These are phyloP conservation scores for Auriscalpium microsporum DNA, from an alignment of 768 basidiomycete species.

Conservation along the genomic window DNA sequence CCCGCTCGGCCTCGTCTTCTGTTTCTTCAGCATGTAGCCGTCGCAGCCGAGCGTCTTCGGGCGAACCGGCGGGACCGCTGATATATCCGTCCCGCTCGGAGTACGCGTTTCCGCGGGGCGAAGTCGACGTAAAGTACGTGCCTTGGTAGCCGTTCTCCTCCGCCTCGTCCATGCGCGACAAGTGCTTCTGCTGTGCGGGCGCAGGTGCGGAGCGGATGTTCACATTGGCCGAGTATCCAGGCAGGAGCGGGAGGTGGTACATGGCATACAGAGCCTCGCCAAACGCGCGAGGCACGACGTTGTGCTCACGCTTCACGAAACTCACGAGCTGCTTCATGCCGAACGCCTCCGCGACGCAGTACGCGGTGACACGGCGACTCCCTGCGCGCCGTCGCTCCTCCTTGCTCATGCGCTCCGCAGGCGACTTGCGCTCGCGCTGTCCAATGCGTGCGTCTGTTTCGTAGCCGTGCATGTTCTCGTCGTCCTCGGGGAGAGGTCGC, in stretches of 20 bases:
- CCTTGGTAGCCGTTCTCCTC: conserved; percentile 90
- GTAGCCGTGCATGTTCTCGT: not conserved
- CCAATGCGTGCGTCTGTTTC: not conserved
- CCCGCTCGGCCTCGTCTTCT: not conserved
- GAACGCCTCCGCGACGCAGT: conserved; percentile 80
- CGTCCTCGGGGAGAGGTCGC: conserved; percentile 34
- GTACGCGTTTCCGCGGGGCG: conserved; percentile 11
- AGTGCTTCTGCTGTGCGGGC: conserved; percentile 40
- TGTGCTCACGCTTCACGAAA: conserved; percentile 90
- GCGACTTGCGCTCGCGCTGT: conserved; percentile 31
- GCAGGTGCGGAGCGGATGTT: conserved; percentile 81
- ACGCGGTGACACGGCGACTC: conserved; percentile 78
- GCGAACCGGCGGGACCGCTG: conserved; percentile 10
- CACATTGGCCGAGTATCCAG: conserved; percentile 80
- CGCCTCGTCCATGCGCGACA: conserved; percentile 70
- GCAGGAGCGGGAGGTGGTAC: conserved; percentile 85
- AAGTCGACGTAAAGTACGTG: conserved; percentile 55
- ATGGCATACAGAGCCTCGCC: conserved; percentile 92
- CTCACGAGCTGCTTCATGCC: conserved; percentile 76
- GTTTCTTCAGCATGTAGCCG: not conserved
- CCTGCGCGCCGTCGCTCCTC: conserved; percentile 75
- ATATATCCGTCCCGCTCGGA: conserved; percentile 53
- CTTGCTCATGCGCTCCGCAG: conserved; percentile 54
- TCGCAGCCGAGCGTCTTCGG: not conserved
- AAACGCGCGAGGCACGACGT: conserved; percentile 76